A percentile compares a stretch with the other conserved stretches of the same genome.
phyloP scores from a whole-genome alignment of 1,284 basidiomycete genomes.

The Boletus mariae region DNA sequence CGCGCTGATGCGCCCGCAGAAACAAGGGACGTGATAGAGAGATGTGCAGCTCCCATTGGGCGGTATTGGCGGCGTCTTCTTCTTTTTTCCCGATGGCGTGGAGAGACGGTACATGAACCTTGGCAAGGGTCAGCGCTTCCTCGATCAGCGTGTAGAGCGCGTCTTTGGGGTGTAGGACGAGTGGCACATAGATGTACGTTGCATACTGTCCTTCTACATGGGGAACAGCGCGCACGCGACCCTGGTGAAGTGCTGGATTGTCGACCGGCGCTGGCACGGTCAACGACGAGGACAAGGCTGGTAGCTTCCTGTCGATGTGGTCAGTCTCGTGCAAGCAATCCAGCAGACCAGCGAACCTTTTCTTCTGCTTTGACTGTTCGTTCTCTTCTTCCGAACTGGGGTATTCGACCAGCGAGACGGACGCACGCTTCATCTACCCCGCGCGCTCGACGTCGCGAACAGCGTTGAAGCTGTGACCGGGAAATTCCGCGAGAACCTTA shows the following conservation, averaged over 20 bases:
- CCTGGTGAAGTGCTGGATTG: constrained; percentile 72
- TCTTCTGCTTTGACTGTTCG: constrained; percentile 24
- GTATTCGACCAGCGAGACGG: constrained; percentile 26
- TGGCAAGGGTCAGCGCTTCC: constrained; percentile 45
- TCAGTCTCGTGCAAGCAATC: constrained; percentile 11
- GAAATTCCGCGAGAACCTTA: constrained; percentile 11
- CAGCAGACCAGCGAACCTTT: constrained; percentile 16
- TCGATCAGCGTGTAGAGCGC: constrained; percentile 46
- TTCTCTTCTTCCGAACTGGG: constrained; percentile 35
- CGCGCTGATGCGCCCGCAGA: constrained; percentile 71
- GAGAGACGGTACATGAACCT: constrained; percentile 42
- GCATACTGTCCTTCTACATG: constrained; percentile 81
- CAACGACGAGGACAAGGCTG: constrained; percentile 51
- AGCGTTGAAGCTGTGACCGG: constrained; percentile 6
- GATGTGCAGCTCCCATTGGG: constrained; percentile 54
- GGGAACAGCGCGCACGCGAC: constrained; percentile 66
- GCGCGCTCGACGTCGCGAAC: not conserved
- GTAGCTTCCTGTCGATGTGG: constrained; percentile 49
- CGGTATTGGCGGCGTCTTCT: not conserved
- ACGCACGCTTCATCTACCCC: constrained; percentile 26
- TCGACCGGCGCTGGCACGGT: constrained; percentile 48
- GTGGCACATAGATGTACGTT: constrained; percentile 68
- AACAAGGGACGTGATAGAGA: constrained; percentile 76
- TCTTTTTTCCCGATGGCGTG: constrained; percentile 40
- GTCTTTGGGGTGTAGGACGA: constrained; percentile 43